phyloP scores from a whole-genome alignment of 768 basidiomycete genomes.

The Termitomyces sp. region DNA sequence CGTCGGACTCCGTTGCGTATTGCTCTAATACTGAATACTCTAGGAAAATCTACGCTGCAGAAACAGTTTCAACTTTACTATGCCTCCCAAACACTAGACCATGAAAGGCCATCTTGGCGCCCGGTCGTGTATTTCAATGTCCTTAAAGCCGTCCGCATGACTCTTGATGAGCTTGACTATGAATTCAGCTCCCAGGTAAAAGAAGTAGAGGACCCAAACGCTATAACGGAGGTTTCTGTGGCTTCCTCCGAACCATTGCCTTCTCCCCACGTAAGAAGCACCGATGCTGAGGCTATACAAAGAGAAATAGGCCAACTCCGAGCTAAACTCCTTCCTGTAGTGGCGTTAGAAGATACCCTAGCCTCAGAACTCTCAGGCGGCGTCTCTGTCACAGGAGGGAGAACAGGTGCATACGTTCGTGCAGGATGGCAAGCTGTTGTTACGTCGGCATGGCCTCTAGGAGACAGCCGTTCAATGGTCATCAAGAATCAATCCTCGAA shows the following conservation, averaged over 20 bases:
- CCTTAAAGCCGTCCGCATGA: slow-evolving; percentile 71
- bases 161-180: slow-evolving; percentile 65
- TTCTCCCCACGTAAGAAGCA: neutral
- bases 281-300: slow-evolving; percentile 1
- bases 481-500: slow-evolving; percentile 26
- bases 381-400: slow-evolving; percentile 52
- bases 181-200: slow-evolving; percentile 32
- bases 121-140: slow-evolving; percentile 82
- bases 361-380: slow-evolving; percentile 66
- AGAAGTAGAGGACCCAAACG: slow-evolving; percentile 11
- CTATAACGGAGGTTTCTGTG: slow-evolving; percentile 14
- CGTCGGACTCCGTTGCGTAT: neutral
- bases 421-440: slow-evolving; percentile 67
- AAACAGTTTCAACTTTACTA: slow-evolving; percentile 85
- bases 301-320: slow-evolving; percentile 48
- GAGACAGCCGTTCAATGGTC: slow-evolving; percentile 28
- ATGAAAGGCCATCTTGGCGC: slow-evolving; percentile 70
- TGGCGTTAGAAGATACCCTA: slow-evolving; percentile 61
- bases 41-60: slow-evolving; percentile 77
- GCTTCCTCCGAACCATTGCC: slow-evolving; percentile 10
- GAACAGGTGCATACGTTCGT: slow-evolving; percentile 61
- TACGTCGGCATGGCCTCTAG: slow-evolving; percentile 32
- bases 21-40: neutral
- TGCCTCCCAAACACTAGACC: slow-evolving; percentile 62
- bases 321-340: slow-evolving; percentile 52